Evolutionary conservation across 75 land plant genomes (phyloP), one percentile per base, ranked within the genome.

Genomic region (Pinus albicaulis): DNA sequence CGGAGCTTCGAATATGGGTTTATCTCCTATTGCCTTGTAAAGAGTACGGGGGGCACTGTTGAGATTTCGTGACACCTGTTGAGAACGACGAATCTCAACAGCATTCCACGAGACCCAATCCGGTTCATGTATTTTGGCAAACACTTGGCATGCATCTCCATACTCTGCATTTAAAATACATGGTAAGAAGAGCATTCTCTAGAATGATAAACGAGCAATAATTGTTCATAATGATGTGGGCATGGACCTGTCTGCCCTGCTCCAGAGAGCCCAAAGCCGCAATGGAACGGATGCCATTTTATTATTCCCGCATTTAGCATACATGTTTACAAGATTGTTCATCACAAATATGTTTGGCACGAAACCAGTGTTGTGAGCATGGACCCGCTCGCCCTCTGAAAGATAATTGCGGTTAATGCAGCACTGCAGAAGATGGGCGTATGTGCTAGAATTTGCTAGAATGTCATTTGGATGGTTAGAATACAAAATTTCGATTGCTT

Each of bases 151-250:
- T n/a, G n/a, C n/a, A n/a, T n/a, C n/a, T n/a, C n/a, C n/a, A n/a
- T n/a, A n/a, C n/a, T 22, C 80, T 73, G 6, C 26, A 61, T 77
- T 48, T 86, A 22, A 82, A 74, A 81, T 80, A 86, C 52, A 76
- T 84, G 69, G 56, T 56, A 19, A 91, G 44, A 80, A 91, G 79
- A 57, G 83, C 83, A 65, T 91, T 91, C 80, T 80, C 23, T 31
- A 25, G 10, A 15, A 31, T 14, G 7, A 64, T 16, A 26, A 14
- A 22, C 15, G 31, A 15, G 26, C 16, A 22, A 48, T 57, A 72
- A 4, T 81, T 82, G 17, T 31, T 63, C 24, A 56, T 28, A 26
- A 71, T 36, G 15, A 73, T 57, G 22, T 56, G 19, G 55, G 57
- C 76, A 59, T 78, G 80, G 4, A 78, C 44, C 44, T 71, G 48